phyloP scores from a whole-genome alignment of 139 green algal species.

The Closterium sp. region DNA sequence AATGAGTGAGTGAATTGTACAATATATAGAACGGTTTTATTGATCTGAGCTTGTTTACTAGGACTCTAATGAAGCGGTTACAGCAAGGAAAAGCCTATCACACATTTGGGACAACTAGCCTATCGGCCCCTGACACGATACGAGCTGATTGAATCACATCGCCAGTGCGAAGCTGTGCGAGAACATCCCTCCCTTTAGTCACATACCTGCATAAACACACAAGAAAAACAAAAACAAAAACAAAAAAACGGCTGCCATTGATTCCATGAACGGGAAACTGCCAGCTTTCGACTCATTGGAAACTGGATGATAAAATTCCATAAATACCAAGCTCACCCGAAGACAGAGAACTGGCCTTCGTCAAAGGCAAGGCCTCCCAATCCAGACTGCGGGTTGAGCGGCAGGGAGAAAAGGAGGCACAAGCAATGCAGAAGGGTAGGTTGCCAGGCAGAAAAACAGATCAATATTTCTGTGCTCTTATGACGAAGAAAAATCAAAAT shows the following conservation, averaged over 20 bases:
- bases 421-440: slow-evolving; percentile 1
- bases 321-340: slow-evolving; percentile 43
- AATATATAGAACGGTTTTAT: neutral
- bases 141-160: slow-evolving; percentile 47
- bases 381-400: slow-evolving; percentile 34
- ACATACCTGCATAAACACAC: slow-evolving; percentile 48
- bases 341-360: slow-evolving; percentile 60
- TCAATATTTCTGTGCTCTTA: neutral
- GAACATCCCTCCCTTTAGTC: slow-evolving; percentile 48
- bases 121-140: slow-evolving; percentile 24
- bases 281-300: slow-evolving; percentile 54
- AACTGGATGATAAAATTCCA: slow-evolving; percentile 4
- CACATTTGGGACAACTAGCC: slow-evolving; percentile 30
- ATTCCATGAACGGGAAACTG: slow-evolving; percentile 57
- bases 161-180: slow-evolving; percentile 43
- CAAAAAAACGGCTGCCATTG: slow-evolving; percentile 37
- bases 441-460: neutral
- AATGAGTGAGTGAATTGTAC: no score
- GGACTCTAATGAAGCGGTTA: neutral
- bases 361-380: slow-evolving; percentile 59
- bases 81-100: neutral
- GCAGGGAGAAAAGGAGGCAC: neutral
- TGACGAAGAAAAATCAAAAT: no score
- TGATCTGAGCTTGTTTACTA: neutral
- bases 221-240: no score